Percentiles rank a stretch among this genome's conserved stretches.
These are phyloP conservation scores for Cyclanthera cordifolia DNA, from an alignment of 306 rosid species.

Conservation along the genomic window DNA sequence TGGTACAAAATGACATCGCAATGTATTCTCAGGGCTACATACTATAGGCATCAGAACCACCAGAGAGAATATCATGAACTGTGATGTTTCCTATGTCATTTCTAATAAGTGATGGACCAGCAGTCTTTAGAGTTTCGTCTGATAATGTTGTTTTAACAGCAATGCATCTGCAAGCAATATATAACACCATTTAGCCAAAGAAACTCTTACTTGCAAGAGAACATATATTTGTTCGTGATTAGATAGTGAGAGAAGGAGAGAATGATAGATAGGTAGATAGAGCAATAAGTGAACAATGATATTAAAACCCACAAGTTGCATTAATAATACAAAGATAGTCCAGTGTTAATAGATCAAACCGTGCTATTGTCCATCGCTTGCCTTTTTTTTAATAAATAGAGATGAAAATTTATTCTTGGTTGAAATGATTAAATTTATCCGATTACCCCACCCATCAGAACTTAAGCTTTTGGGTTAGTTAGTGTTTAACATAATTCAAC, in stretches of 20 bases:
- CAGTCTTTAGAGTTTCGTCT: conserved; percentile 50
- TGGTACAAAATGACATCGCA: conserved; percentile 41
- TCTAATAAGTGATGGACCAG: conserved; percentile 65
- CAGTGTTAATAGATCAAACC: neutral
- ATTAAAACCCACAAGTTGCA: neutral
- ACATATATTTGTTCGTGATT: neutral
- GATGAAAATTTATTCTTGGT: too few species aligned
- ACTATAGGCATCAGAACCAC: conserved; percentile 78
- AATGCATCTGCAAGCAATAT: conserved; percentile 51
- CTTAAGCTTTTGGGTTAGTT: too few species aligned
- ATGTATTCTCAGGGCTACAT: conserved; percentile 58
- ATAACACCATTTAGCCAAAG: conserved; percentile 11
- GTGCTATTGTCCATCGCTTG: neutral
- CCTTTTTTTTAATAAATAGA: neutral
- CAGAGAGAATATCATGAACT: conserved; percentile 72
- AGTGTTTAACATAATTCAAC: too few species aligned
- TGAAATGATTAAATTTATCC: too few species aligned
- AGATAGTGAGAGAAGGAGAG: neutral
- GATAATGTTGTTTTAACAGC: conserved; percentile 86
- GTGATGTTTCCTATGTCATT: conserved; percentile 76
- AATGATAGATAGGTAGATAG: neutral
- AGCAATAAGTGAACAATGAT: neutral
- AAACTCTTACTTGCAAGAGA: neutral
- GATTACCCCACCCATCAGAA: too few species aligned
- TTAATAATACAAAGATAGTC: neutral